These are phyloP conservation scores for Paraglomus occultum DNA, from an alignment of 192 early-diverging fungal genomes.

Conservation along the genomic window DNA sequence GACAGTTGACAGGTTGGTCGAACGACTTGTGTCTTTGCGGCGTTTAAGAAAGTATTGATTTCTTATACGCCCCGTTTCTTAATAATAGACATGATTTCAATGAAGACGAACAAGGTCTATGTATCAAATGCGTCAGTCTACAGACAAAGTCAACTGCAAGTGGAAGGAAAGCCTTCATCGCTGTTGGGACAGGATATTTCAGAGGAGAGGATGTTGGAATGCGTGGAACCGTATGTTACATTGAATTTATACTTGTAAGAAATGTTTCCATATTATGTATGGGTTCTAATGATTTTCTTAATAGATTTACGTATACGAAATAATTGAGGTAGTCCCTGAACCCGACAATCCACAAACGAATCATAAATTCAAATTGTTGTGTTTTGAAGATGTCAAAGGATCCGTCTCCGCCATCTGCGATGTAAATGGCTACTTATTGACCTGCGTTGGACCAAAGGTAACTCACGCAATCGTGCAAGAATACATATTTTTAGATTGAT, in stretches of 20 bases:
- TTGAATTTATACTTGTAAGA: neutral
- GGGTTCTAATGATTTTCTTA: neutral
- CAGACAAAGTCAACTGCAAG: constrained; percentile 81
- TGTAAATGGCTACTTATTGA: constrained; percentile 82
- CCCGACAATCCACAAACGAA: constrained; percentile 91
- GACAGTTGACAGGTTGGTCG: constrained; percentile 69
- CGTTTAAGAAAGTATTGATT: neutral
- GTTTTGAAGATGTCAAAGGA: constrained; percentile 80
- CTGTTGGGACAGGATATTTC: constrained; percentile 82
- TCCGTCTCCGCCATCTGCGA: constrained; percentile 83
- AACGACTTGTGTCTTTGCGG: neutral
- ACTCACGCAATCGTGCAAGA: constrained; percentile 10
- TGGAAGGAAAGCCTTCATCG: constrained; percentile 84
- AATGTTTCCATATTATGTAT: neutral
- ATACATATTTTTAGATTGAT: neutral
- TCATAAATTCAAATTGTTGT: constrained; percentile 85
- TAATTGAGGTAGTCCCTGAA: constrained; percentile 97
- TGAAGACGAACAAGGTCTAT: constrained; percentile 81
- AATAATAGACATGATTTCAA: constrained; percentile 57
- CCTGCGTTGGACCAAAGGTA: constrained; percentile 86
- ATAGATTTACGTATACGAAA: constrained; percentile 87
- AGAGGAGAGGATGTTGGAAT: constrained; percentile 89
- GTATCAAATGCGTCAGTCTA: constrained; percentile 74
- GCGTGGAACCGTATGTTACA: constrained; percentile 67
- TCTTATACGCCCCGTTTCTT: too few relatives aligned